Evolutionary conservation across 805 yeast genomes (phyloP).

Genomic region (Candida ficus): DNA sequence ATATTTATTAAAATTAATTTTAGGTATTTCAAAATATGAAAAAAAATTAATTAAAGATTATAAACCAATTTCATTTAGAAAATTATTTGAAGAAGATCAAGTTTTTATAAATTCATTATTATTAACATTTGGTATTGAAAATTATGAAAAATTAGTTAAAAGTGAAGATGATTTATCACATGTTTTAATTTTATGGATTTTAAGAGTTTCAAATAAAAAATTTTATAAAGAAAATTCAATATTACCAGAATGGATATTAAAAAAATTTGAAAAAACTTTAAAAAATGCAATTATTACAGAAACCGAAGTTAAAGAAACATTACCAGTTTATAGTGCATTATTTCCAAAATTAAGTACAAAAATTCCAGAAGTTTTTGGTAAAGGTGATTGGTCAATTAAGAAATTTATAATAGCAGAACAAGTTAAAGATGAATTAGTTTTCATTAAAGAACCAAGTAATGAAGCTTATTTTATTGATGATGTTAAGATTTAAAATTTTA

Average conservation of each 20-base stretch:
- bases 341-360: constrained; percentile 42
- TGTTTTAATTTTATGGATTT: constrained; percentile 56
- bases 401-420: constrained; percentile 40
- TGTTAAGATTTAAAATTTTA: constrained; percentile 1
- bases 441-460: constrained; percentile 26
- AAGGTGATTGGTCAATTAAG: constrained; percentile 41
- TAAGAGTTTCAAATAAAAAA: constrained; percentile 48
- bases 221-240: constrained; percentile 23
- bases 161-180: constrained; percentile 49
- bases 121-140: constrained; percentile 50
- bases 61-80: constrained; percentile 51
- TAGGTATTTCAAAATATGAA: constrained; percentile 42
- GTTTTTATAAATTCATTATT: constrained; percentile 49
- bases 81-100: constrained; percentile 50
- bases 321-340: constrained; percentile 46
- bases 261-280: constrained; percentile 33
- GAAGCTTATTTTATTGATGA: constrained; percentile 15
- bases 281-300: constrained; percentile 37
- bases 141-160: constrained; percentile 43
- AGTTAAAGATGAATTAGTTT: constrained; percentile 4
- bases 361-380: constrained; percentile 53
- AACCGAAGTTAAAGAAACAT: constrained; percentile 51
- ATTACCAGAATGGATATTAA: constrained; percentile 48
- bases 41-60: constrained; percentile 37
- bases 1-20: constrained; percentile 40